Evolutionary conservation across 75 land plant genomes (phyloP), one percentile per base, ranked within the genome.

Genomic region (Picea sitchensis): DNA sequence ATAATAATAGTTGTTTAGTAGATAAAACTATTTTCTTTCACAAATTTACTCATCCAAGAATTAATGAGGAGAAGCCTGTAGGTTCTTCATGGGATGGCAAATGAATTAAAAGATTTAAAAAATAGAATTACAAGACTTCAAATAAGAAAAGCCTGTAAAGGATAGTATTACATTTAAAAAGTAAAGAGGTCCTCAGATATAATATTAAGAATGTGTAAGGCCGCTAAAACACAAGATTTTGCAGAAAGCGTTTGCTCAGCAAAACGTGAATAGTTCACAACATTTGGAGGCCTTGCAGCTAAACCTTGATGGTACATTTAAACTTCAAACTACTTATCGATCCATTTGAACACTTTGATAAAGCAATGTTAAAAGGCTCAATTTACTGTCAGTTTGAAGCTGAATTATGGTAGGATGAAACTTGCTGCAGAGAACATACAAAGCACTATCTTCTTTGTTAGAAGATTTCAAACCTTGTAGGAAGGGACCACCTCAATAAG

Each of bases 231-330:
- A 67, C 14, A 67, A 67, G 41, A 34, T 67, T 65, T 65, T 34
- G 71, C 36, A 20, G 71, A 34, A 67, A 14, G 71, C 71, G 17
- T 15, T 67, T 67, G 36, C 71, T 67, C 71, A 34, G 71, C 71
- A 67, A 67, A 51, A 51, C 54, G 5, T 3, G 36, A 14, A 15
- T 34, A 18, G 17, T 34, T 7, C 41, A 67, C 41, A 67, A 32
- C 18, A 23, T 67, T 38, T 67, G 32, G 71, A 34, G 32, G 17
- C 41, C 34, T 34, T 18, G 36, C 71, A 67, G 71, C 71, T 67
- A 14, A 5, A 17, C 41, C 54, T 51, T 51, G 56, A 51, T 51
- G 12, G 56, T 11, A 51, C 56, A 51, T 51, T 41, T 41, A 41
- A 2, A 41, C 67, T 30, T 30, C 4, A 34, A 34, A 67, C 32